Percentiles rank a stretch among this genome's conserved stretches.
phyloP scores from a whole-genome alignment of 768 basidiomycete species.

The Lactarius hengduanensis region DNA sequence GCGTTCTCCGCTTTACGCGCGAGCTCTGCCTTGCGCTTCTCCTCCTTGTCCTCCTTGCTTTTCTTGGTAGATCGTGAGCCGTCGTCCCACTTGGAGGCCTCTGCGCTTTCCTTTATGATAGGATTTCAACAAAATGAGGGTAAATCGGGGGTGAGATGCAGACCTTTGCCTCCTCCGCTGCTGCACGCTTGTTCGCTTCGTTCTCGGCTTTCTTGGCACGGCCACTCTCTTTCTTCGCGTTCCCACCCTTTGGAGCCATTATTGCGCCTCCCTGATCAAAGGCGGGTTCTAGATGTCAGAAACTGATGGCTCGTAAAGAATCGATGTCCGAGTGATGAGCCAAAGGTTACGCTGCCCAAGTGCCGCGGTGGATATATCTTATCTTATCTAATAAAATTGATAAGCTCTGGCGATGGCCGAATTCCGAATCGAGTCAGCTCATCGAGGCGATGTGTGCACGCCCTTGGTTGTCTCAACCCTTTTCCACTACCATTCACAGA shows the following conservation, averaged over 20 bases:
- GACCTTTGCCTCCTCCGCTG: conserved; percentile 60
- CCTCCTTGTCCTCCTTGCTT: conserved; percentile 70
- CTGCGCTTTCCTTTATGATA: conserved; percentile 62
- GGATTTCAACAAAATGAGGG: neutral
- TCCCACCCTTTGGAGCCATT: conserved; percentile 87
- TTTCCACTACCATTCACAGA: neutral
- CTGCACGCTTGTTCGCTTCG: conserved; percentile 74
- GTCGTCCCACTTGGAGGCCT: conserved; percentile 65
- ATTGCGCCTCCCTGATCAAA: neutral
- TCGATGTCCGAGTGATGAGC: conserved; percentile 4
- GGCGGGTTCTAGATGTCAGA: neutral
- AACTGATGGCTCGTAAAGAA: neutral
- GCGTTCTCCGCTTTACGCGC: conserved; percentile 87
- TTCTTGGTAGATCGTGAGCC: conserved; percentile 68
- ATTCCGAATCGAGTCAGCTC: neutral
- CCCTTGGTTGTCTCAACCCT: neutral
- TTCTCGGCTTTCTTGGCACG: conserved; percentile 91
- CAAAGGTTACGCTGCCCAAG: neutral
- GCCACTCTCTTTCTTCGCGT: conserved; percentile 90
- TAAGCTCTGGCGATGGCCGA: conserved; percentile 3
- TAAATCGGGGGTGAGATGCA: conserved; percentile 16
- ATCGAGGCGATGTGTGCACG: neutral
- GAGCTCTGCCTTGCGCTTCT: conserved; percentile 75
- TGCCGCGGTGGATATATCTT: conserved; percentile 13
- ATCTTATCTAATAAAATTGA: conserved; percentile 17